phyloP scores from a whole-genome alignment of 495 filamentous ascomycete species.

The Hypoxylon cercidicola region DNA sequence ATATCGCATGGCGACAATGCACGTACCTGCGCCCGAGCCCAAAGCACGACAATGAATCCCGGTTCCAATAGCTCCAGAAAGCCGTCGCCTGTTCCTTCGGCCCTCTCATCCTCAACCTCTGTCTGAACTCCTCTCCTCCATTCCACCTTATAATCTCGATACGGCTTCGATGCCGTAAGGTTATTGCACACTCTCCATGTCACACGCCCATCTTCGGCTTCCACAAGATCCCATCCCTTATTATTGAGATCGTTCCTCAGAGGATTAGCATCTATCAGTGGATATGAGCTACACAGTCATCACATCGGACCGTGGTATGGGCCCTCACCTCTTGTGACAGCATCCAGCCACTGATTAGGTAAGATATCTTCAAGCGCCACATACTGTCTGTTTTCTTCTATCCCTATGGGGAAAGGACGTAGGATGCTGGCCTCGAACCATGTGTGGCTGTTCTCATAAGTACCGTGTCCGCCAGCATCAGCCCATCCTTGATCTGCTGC shows the following conservation, averaged over 20 bases:
- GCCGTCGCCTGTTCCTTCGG: slow-evolving; percentile 16
- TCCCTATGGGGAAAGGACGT: slow-evolving; percentile 12
- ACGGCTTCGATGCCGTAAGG: slow-evolving; percentile 3
- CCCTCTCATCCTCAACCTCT: slow-evolving; percentile 11
- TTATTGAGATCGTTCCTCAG: slow-evolving; percentile 8
- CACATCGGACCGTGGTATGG: too few species aligned
- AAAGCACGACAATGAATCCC: slow-evolving; percentile 24
- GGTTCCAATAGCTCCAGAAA: slow-evolving; percentile 27
- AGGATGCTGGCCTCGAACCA: slow-evolving; percentile 38
- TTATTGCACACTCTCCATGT: slow-evolving; percentile 32
- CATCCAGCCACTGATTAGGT: slow-evolving; percentile 1
- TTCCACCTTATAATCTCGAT: slow-evolving; percentile 25
- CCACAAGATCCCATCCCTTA: slow-evolving; percentile 32
- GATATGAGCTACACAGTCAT: too few species aligned
- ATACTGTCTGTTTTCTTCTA: neutral
- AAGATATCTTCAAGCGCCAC: slow-evolving; percentile 13
- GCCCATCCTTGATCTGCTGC: slow-evolving; percentile 27
- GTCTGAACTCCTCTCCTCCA: slow-evolving; percentile 19
- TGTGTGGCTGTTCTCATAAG: slow-evolving; percentile 23
- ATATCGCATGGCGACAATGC: neutral
- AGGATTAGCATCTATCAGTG: neutral
- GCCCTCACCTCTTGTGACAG: too few species aligned
- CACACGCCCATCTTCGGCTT: slow-evolving; percentile 9
- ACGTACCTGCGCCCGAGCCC: slow-evolving; percentile 31
- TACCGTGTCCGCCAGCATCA: slow-evolving; percentile 10